phyloP scores from a whole-genome alignment of 2,329 filamentous ascomycete species.

The Chalaropsis thielavioides region DNA sequence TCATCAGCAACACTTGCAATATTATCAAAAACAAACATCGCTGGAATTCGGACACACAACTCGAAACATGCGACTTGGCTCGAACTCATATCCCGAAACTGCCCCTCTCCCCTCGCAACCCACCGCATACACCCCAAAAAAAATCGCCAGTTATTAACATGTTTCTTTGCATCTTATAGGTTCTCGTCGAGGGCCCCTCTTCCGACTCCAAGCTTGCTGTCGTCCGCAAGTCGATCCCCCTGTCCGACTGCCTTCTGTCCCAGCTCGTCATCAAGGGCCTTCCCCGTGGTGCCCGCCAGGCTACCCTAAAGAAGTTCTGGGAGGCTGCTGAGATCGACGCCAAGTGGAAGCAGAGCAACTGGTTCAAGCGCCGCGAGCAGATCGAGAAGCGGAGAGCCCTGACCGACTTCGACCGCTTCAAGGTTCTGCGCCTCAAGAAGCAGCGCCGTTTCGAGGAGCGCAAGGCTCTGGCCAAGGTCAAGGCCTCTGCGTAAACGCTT shows the following conservation, averaged over 20 bases:
- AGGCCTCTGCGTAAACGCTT: conserved; percentile 55
- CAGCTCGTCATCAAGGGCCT: conserved; percentile 76
- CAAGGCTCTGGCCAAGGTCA: conserved; percentile 90
- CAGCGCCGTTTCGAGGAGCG: conserved; percentile 96
- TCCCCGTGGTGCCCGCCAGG: conserved; percentile 69
- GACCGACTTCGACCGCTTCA: conserved; percentile 99
- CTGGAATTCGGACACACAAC: no score
- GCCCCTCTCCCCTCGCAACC: not conserved
- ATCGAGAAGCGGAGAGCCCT: conserved; percentile 75
- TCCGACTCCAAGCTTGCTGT: conserved; percentile 65
- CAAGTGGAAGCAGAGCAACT: conserved; percentile 84
- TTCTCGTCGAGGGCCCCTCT: conserved; percentile 89
- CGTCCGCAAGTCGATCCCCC: conserved; percentile 71
- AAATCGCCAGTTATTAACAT: conserved; percentile 10
- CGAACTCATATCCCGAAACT: not conserved
- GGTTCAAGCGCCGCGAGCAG: conserved; percentile 86
- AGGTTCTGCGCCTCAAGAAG: conserved; percentile 99
- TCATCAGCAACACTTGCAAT: no score
- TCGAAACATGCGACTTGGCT: not conserved
- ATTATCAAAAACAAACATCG: no score
- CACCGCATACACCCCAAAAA: not conserved
- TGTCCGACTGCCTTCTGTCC: conserved; percentile 77
- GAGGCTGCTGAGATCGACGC: conserved; percentile 79
- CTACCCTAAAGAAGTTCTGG: conserved; percentile 76
- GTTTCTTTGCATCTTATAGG: conserved; percentile 39